Conservation (phyloP, 257 asterid genomes). For the Marsdenia floribunda region DNA sequence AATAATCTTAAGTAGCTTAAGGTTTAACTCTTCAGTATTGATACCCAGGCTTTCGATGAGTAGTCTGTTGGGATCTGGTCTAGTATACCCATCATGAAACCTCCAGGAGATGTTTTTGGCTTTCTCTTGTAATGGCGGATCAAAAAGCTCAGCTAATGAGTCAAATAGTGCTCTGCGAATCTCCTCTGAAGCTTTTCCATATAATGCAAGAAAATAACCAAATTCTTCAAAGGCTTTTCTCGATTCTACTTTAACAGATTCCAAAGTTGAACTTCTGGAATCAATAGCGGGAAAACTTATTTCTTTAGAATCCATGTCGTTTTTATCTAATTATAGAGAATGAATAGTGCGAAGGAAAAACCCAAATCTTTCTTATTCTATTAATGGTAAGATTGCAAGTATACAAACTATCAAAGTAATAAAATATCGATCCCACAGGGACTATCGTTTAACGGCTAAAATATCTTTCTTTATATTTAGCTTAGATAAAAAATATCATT, state of each 20-base stretch:
- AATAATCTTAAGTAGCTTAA: no score
- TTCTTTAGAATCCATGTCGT: background rate
- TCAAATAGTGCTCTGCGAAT: slow-evolving; percentile 24
- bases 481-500: no score
- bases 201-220: slow-evolving; percentile 39
- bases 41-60: slow-evolving; percentile 42
- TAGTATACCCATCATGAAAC: slow-evolving; percentile 39
- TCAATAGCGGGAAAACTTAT: slow-evolving; percentile 28
- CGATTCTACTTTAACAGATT: slow-evolving; percentile 19
- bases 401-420: no score
- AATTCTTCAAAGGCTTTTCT: slow-evolving; percentile 32
- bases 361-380: no score
- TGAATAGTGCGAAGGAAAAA: no score
- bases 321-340: no score
- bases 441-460: no score
- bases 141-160: slow-evolving; percentile 25
- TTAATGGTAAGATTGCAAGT: no score
- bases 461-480: no score
- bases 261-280: slow-evolving; percentile 21
- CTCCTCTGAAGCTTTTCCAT: slow-evolving; percentile 18
- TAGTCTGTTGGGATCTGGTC: slow-evolving; percentile 31
- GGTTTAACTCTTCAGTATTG: slow-evolving; percentile 23
- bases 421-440: no score
- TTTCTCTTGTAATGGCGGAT: slow-evolving; percentile 37
- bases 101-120: slow-evolving; percentile 29